Base-by-base conservation (phyloP, 208 protist genomes). In the Hexamita inflata region DNA sequence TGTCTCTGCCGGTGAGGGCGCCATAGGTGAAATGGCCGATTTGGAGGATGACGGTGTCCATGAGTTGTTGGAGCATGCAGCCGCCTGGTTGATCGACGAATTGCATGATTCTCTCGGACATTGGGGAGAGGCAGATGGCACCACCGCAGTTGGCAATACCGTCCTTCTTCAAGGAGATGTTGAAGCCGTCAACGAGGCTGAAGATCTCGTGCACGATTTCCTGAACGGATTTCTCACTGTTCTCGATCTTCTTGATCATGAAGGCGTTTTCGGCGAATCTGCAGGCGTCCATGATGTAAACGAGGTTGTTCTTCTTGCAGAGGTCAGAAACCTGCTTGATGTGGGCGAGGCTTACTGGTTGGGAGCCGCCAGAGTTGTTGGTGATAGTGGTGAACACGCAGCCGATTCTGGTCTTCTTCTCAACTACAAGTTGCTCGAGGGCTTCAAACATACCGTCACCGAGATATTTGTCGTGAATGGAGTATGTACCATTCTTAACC, bases 181-280 rank as follows among this genome's bases (percentile, higher is more conserved):
- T 49, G 49, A 78, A 78, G 30, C 59, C 59, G 38, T 78, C 75
- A 34, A 30, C 45, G 53, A 66, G 42, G 1, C 1, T n/a, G 30
- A 78, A 78, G 34, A 70, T 67, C 24, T 78, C 32, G 7, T 66
- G 53, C 1, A 74, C 32, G 34, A 74, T 74, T 41, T 77, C 74
- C 28, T 13, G 49, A 30, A 77, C 59, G 26, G 62, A 74, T 1
- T 41, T 0, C 0, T 59, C 26, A 1, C 26, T 0, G n/a, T 58
- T 30, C 45, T 79, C 76, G 38, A 73, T 74, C 7, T 39, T 62
- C 39, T 79, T 38, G 59, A 84, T 84, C 19, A 84, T 83, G 34
- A 58, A 82, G 0, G 81, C 82, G 61, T 84, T 84, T n/a, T 84
- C 82, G 4, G 81, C 82, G 79, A 84, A 84, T 42, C 81, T 40